phyloP scores from a whole-genome alignment of 2,329 filamentous ascomycete genomes.

The Talaromyces sp. region DNA sequence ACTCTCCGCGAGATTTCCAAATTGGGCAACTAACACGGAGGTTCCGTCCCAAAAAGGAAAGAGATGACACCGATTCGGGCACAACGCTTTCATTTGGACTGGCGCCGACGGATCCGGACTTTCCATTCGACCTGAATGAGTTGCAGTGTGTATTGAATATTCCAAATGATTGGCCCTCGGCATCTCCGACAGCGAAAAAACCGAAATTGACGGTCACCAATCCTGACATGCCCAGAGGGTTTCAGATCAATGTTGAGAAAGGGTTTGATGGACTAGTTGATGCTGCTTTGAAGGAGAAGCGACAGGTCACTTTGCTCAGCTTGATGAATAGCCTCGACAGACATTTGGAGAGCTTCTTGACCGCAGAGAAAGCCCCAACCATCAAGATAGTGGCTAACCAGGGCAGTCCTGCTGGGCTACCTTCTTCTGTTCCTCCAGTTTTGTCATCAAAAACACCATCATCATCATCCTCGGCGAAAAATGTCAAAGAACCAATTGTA shows the following conservation, averaged over 20 bases:
- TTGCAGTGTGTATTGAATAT: constrained; percentile 64
- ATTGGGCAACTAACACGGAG: constrained; percentile 65
- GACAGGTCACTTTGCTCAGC: constrained; percentile 52
- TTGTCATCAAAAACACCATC: not conserved
- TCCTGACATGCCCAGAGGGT: constrained; percentile 64
- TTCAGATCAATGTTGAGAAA: constrained; percentile 68
- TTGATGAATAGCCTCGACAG: constrained; percentile 67
- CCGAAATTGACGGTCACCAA: constrained; percentile 62
- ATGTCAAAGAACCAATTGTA: not conserved
- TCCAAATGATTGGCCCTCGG: constrained; percentile 56
- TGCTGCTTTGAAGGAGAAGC: constrained; percentile 41
- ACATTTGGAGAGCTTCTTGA: constrained; percentile 63
- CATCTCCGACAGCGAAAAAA: constrained; percentile 27
- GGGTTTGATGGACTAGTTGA: constrained; percentile 63
- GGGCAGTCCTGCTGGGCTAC: constrained; percentile 30
- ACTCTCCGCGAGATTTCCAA: constrained; percentile 69
- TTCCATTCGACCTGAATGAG: constrained; percentile 67
- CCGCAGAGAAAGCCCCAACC: constrained; percentile 64
- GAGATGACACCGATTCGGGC: constrained; percentile 37
- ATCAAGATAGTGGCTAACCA: constrained; percentile 62
- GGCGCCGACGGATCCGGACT: constrained; percentile 72
- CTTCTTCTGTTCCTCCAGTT: not conserved
- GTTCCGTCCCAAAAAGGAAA: constrained; percentile 48
- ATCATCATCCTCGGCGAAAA: not conserved
- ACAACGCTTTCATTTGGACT: constrained; percentile 60